These are phyloP conservation scores for Podaxis carcinomalis DNA, from an alignment of 768 basidiomycete species.

Conservation along the genomic window DNA sequence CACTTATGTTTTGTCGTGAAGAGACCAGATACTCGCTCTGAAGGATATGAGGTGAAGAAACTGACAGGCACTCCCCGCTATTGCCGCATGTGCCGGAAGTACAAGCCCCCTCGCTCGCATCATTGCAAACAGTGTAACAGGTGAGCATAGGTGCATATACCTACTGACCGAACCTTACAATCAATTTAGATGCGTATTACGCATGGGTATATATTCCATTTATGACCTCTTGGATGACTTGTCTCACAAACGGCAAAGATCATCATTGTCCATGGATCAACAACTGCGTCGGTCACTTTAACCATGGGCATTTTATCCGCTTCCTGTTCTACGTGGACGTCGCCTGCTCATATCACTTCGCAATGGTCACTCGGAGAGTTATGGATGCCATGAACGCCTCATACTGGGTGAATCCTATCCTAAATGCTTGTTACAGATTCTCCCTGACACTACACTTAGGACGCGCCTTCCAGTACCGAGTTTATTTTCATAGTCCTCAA, in stretches of 20 bases:
- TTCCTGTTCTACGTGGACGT: conserved; percentile 92
- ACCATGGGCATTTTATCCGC: conserved; percentile 84
- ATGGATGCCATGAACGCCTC: conserved; percentile 35
- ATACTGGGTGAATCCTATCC: conserved; percentile 47
- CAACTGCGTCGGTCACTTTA: conserved; percentile 92
- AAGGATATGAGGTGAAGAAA: conserved; percentile 89
- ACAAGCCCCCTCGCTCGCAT: conserved; percentile 87
- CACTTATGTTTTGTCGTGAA: conserved; percentile 23
- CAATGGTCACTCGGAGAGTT: conserved; percentile 74
- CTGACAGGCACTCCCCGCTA: conserved; percentile 77
- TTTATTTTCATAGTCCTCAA: conserved; percentile 87
- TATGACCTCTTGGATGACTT: background rate
- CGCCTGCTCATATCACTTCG: conserved; percentile 83
- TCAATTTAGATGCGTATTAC: conserved; percentile 65
- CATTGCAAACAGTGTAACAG: conserved; percentile 88
- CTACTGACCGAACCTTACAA: conserved; percentile 4
- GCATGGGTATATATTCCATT: conserved; percentile 64
- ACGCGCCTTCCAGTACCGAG: conserved; percentile 62
- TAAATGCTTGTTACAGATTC: background rate
- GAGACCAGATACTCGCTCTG: conserved; percentile 70
- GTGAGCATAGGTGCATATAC: conserved; percentile 33
- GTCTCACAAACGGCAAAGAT: conserved; percentile 39
- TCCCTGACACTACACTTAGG: conserved; percentile 33
- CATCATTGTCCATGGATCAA: conserved; percentile 93
- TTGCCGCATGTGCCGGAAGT: conserved; percentile 81